Percentiles rank a stretch among this genome's conserved stretches.
Conservation (phyloP, 1,139 yeast species). For the Suhomyces bribrorum region DNA sequence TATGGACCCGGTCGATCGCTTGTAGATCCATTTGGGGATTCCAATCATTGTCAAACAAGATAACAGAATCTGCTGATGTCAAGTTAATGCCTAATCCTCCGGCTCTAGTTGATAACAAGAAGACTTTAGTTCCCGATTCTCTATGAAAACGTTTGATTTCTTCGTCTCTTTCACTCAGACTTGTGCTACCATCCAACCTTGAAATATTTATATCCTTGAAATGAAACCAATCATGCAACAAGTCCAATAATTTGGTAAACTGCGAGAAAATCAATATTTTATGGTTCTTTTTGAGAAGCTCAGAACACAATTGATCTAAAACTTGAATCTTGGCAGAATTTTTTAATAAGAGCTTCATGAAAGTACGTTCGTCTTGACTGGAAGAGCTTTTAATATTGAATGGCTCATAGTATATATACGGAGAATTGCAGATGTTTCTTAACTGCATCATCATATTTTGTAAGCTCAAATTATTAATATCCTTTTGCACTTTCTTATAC, state of each 20-base stretch:
- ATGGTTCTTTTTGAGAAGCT: conserved; percentile 52
- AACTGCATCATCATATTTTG: conserved; percentile 79
- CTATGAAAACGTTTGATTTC: conserved; percentile 58
- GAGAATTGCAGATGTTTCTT: conserved; percentile 81
- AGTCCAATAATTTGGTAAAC: conserved; percentile 75
- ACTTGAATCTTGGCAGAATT: conserved; percentile 74
- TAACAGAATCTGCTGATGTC: conserved; percentile 85
- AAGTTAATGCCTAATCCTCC: conserved; percentile 94
- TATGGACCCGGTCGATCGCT: conserved; percentile 93
- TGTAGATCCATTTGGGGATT: conserved; percentile 96
- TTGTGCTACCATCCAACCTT: conserved; percentile 76
- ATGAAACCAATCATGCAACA: conserved; percentile 65
- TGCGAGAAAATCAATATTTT: conserved; percentile 82
- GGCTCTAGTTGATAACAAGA: conserved; percentile 84
- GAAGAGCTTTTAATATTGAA: conserved; percentile 41
- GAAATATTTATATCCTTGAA: conserved; percentile 42
- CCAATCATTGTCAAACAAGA: conserved; percentile 92
- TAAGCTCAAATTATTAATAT: conserved; percentile 35
- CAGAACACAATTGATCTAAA: conserved; percentile 60
- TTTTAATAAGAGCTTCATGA: conserved; percentile 36
- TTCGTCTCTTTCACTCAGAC: conserved; percentile 63
- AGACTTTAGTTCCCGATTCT: conserved; percentile 43
- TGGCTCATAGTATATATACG: conserved; percentile 81
- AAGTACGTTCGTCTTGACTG: conserved; percentile 17
- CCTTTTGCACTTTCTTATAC: conserved; percentile 20